A percentile compares a stretch with the other conserved stretches of the same genome.
Evolutionary conservation across 345 rosid genomes (phyloP).

Genomic region (Odontarrhena argentea): DNA sequence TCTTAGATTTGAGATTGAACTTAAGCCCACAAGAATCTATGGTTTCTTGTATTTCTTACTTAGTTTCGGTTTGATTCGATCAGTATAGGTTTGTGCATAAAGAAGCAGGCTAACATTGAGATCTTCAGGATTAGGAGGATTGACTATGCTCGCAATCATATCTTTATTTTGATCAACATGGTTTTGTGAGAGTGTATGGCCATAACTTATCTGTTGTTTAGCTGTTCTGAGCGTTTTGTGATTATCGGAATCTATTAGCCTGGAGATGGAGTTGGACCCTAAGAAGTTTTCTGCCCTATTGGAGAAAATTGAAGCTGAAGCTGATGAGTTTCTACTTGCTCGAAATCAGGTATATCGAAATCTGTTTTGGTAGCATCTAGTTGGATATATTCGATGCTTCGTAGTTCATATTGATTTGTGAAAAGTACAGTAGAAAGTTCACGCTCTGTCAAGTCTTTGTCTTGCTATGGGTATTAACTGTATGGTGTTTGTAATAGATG

Average conservation of each 20-base stretch:
- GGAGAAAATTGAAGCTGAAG: conserved; percentile 71
- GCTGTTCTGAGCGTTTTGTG: not conserved
- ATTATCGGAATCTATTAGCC: not conserved
- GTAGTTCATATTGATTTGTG: not conserved
- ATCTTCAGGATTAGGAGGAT: no score
- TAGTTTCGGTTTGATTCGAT: no score
- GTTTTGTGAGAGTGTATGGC: no score
- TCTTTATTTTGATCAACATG: no score
- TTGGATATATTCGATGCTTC: not conserved
- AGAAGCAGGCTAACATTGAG: no score
- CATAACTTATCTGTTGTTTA: not conserved
- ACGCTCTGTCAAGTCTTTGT: no score
- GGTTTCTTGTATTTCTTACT: no score
- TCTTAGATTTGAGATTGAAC: no score
- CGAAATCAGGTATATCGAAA: conserved; percentile 53
- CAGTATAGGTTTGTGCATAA: no score
- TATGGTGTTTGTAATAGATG: conserved; percentile 45
- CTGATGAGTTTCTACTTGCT: conserved; percentile 64
- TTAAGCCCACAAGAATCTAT: no score
- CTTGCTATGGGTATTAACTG: not conserved
- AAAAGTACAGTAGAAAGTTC: no score
- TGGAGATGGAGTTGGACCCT: conserved; percentile 62
- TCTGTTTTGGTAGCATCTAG: conserved; percentile 3
- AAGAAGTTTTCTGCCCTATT: conserved; percentile 51
- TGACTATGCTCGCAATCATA: no score